These are phyloP conservation scores for Vachellia collinsii DNA, from an alignment of 306 rosid species.

Conservation along the genomic window DNA sequence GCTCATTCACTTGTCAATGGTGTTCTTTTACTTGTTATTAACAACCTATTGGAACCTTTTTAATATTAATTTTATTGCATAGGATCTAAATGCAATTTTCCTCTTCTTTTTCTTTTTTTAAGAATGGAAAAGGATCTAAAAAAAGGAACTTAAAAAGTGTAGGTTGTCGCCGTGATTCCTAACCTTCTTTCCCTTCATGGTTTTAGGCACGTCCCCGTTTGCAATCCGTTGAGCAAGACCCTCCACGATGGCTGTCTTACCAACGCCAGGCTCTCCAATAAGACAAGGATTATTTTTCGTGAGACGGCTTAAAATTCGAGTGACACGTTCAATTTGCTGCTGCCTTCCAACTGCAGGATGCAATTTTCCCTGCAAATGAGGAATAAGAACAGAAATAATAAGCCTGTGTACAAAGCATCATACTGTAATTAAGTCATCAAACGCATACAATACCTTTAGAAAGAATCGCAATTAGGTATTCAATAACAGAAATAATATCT, in stretches of 20 bases:
- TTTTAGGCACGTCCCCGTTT: constrained; percentile 94
- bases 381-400: constrained; percentile 6
- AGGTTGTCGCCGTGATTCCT: neutral
- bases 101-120: neutral
- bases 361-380: constrained; percentile 73
- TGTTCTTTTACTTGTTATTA: no score
- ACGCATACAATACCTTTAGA: no score
- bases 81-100: no score
- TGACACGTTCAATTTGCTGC: constrained; percentile 89
- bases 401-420: constrained; percentile 18
- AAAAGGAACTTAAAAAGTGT: neutral
- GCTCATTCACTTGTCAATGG: no score
- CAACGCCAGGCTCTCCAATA: constrained; percentile 64
- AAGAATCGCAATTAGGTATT: no score
- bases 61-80: no score
- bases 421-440: constrained; percentile 15
- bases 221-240: constrained; percentile 97
- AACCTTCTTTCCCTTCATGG: constrained; percentile 96
- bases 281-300: constrained; percentile 78
- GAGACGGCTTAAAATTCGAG: constrained; percentile 88
- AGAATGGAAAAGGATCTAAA: neutral
- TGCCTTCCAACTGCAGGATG: constrained; percentile 99
- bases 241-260: constrained; percentile 97
- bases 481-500: no score
- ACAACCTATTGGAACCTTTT: no score